Evolutionary conservation across 2,329 filamentous ascomycete species (phyloP), one percentile per base, ranked within the genome.

Genomic region (Cladosporium halotolerans): DNA sequence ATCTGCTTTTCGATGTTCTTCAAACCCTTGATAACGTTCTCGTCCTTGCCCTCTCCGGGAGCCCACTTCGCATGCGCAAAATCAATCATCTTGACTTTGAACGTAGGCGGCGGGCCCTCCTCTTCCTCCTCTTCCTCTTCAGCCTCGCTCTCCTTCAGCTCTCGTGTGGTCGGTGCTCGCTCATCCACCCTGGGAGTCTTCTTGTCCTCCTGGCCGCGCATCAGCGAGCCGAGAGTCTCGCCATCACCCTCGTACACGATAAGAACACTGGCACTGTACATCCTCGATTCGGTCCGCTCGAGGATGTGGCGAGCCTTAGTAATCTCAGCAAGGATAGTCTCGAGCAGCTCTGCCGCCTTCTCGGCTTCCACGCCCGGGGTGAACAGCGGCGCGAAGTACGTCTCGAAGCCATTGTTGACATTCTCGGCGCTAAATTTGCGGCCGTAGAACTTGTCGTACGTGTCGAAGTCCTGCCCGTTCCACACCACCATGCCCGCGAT

Each of bases 21-120:
- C 57, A 95, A 71, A 52, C 86, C 78, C 54, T 83, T 78, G 62
- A 97, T 84, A 31, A 96, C 84, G 65, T 97, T 97, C 71, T 95
- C 85, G 68, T 99, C 93, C 0, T 87, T 85, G 0, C 92, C 92
- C 63, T 86, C 73, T 1, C 89, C 89, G 0, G 88, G 86, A 1
- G 83, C 86, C 84, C 86, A 97, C 46, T 77, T 73, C 9, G 93
- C 93, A 70, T 99, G 93, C 1, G 93, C 93, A 77, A 99, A 99
- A 69, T 99, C 93, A 62, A 99, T 99, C 58, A 99, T 78, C 66
- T 92, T 93, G 46, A 96, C 77, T 10, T 83, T 80, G 63, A 86
- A 89, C 41, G 95, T 81, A 62, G 84, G 84, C 0, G 86, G 86
- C 9, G 53, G 55, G 69, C 66, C 56, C 73, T 66, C 69, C 53